A percentile compares a stretch with the other conserved stretches of the same genome.
Conservation (phyloP, 495 filamentous ascomycete genomes). For the Paragyromitra xinjiangensis region DNA sequence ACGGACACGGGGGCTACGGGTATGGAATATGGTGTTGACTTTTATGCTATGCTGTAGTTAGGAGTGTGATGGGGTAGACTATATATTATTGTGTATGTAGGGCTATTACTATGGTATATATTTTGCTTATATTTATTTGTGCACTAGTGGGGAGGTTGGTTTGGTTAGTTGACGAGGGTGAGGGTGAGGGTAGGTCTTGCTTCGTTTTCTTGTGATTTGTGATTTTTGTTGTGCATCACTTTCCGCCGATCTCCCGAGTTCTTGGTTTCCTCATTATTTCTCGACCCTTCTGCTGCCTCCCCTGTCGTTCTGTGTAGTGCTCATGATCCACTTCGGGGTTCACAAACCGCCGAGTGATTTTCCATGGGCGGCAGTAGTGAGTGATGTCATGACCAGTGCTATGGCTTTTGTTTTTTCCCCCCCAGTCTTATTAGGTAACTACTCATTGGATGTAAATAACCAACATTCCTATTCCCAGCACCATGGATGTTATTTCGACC, state of each 20-base stretch:
- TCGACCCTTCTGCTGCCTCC: background rate
- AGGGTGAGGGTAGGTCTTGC: too few relatives aligned
- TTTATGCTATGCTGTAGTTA: constrained; percentile 19
- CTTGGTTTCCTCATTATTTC: background rate
- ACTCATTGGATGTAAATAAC: background rate
- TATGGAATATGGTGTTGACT: constrained; percentile 35
- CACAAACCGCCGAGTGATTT: background rate
- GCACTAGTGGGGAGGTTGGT: background rate
- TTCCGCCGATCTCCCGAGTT: too few relatives aligned
- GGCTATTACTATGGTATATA: constrained; percentile 11
- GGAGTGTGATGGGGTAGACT: background rate
- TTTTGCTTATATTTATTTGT: constrained; percentile 1
- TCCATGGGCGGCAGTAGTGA: background rate
- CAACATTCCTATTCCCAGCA: background rate
- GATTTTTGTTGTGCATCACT: too few relatives aligned
- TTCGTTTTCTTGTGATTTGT: too few relatives aligned
- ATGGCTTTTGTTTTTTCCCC: too few relatives aligned
- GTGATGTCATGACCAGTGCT: background rate
- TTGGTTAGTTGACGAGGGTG: background rate
- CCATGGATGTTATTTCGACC: background rate
- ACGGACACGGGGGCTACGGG: constrained; percentile 31
- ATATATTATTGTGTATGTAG: constrained; percentile 7
- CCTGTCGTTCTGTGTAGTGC: background rate
- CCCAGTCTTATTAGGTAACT: too few relatives aligned
- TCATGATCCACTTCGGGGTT: background rate